A percentile compares a stretch with the other conserved stretches of the same genome.
These are phyloP conservation scores for Clarireedia hainanense DNA, from an alignment of 2,329 filamentous ascomycete species.

Conservation along the genomic window DNA sequence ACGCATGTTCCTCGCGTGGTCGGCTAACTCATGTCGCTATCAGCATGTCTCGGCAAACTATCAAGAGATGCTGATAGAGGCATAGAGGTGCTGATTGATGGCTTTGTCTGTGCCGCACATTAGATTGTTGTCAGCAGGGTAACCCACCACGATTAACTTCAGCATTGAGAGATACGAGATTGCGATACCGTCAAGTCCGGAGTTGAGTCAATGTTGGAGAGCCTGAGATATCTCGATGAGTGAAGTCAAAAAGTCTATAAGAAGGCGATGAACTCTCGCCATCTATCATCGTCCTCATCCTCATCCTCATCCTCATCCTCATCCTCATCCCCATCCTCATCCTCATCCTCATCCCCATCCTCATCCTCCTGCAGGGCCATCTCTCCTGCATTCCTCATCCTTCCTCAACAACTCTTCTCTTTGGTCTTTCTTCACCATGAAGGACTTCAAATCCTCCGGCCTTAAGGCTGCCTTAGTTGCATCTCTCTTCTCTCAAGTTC, in stretches of 20 bases:
- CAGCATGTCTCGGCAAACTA: neutral
- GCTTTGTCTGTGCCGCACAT: neutral
- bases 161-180: neutral
- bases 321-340: neutral
- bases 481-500: slow-evolving; percentile 1
- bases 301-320: neutral
- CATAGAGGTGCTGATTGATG: neutral
- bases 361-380: neutral
- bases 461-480: slow-evolving; percentile 2
- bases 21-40: neutral
- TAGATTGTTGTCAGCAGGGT: neutral
- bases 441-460: slow-evolving; percentile 1
- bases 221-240: neutral
- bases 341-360: neutral
- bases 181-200: neutral
- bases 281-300: slow-evolving; percentile 2
- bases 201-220: neutral
- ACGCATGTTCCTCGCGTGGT: neutral
- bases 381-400: neutral
- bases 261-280: neutral
- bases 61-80: neutral
- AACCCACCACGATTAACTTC: neutral
- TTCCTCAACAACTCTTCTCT: neutral
- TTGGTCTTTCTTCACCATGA: slow-evolving; percentile 1
- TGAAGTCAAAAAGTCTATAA: slow-evolving; percentile 6